A percentile compares a stretch with the other conserved stretches of the same genome.
phyloP scores from a whole-genome alignment of 2,329 filamentous ascomycete species.

The Aureobasidium melanogenum region DNA sequence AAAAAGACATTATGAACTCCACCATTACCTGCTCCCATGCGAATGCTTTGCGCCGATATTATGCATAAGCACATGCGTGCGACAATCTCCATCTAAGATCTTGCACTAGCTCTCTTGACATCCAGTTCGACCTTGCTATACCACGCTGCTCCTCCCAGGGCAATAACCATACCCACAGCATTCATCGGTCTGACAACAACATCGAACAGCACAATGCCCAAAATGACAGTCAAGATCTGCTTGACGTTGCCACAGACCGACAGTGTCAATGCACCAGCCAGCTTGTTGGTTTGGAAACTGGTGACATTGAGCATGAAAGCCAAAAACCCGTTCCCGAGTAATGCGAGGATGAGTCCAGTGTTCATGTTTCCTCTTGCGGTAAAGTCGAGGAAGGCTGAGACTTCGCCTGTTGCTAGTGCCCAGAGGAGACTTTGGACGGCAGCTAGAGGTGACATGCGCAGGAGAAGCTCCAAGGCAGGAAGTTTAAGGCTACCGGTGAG shows the following conservation, averaged over 20 bases:
- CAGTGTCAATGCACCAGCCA: conserved; percentile 29
- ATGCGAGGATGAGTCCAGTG: conserved; percentile 16
- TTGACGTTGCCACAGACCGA: conserved; percentile 30
- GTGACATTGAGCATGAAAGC: conserved; percentile 29
- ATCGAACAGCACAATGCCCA: conserved; percentile 29
- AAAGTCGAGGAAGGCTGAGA: conserved; percentile 17
- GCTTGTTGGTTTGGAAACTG: conserved; percentile 31
- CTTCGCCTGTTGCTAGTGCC: conserved; percentile 45
- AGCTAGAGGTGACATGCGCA: conserved; percentile 54
- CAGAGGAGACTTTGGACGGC: conserved; percentile 47
- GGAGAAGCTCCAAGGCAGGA: conserved; percentile 51
- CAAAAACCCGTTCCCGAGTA: conserved; percentile 25
- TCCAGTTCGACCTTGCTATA: conserved; percentile 51
- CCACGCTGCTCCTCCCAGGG: conserved; percentile 46
- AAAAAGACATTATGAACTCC: background rate
- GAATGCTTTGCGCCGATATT: background rate
- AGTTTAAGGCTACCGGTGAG: conserved; percentile 55
- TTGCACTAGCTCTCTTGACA: conserved; percentile 28
- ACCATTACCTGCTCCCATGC: background rate
- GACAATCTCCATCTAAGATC: background rate
- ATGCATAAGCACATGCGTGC: background rate
- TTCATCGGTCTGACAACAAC: conserved; percentile 33
- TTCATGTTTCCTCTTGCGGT: conserved; percentile 19
- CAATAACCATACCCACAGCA: conserved; percentile 45
- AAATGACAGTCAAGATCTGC: conserved; percentile 28